Evolutionary conservation across 1,139 yeast genomes (phyloP), one percentile per base, ranked within the genome.

Genomic region (Geotrichum aggregatum): DNA sequence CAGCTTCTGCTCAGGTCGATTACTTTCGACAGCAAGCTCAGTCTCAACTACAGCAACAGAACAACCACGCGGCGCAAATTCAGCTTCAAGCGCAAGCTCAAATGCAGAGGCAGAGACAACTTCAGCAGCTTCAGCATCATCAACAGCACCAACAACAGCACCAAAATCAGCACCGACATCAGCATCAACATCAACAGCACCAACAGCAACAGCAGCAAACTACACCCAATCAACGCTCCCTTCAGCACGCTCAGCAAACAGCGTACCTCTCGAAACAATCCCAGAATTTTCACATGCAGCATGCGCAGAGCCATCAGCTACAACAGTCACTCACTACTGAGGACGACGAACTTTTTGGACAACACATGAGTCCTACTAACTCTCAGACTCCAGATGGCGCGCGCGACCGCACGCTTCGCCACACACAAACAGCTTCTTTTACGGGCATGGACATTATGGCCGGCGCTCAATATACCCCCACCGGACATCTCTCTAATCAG

Each of bases 271-370:
- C 41, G n/a, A 24, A 41, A 22, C 44, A 41, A 41, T n/a, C 44
- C 26, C 44, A 41, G n/a, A 16, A 14, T 28, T 28, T n/a, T 22
- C 41, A 38, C 13, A 41, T 41, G 34, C 54, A 48, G n/a, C 54
- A 40, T 26, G 52, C 48, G 34, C 58, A 47, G 3, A 56, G 50
- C 34, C 61, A 58, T 34, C 63, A 58, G 49, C 63, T 60, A 40
- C 62, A 58, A 28, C 60, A 55, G 31, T 58, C 56, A 33, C 55
- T 36, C 49, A 52, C 61, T 47, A 22, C 56, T 52, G 22, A 57
- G 46, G 43, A 61, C 52, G 46, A 54, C 35, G 44, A 44, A 18
- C 60, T 58, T 8, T 40, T 36, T 14, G 36, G n/a, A 11, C 44
- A 31, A 47, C 35, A 36, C n/a, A 36, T 47, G 33, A 31, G 31